Evolutionary conservation across 78 protist species (phyloP).

Genomic region (Ministeria vibrans): DNA sequence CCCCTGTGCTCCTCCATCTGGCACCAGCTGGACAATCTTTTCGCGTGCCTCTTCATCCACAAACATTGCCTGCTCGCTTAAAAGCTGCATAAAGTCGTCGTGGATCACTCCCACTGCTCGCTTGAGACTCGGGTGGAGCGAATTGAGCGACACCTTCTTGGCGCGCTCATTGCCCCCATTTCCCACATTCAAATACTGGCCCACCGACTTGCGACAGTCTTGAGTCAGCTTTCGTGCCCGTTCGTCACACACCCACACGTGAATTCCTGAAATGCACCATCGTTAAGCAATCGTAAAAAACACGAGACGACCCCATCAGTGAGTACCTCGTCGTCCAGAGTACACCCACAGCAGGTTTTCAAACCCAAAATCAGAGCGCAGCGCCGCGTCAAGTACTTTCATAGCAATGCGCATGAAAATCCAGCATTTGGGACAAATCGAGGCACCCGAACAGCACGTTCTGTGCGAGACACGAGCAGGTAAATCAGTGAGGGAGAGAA

Average conservation of each 20-base stretch:
- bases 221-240: conserved; percentile 57
- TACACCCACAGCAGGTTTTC: conserved; percentile 87
- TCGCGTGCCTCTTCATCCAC: background rate
- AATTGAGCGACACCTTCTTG: background rate
- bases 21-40: background rate
- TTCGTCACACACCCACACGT: conserved; percentile 95
- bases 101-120: too few relatives aligned
- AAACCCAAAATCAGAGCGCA: conserved; percentile 78
- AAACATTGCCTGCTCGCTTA: background rate
- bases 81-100: background rate
- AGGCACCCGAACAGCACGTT: background rate
- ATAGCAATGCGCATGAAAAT: conserved; percentile 72
- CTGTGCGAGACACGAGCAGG: background rate
- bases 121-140: background rate
- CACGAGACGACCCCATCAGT: too few relatives aligned
- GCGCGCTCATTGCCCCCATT: background rate
- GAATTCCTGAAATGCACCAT: too few relatives aligned
- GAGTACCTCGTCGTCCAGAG: conserved; percentile 98
- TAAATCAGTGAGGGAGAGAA: background rate
- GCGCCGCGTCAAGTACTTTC: conserved; percentile 37
- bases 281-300: too few relatives aligned
- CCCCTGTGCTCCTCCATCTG: background rate
- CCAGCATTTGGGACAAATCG: conserved; percentile 76
- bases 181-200: background rate
- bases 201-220: background rate